Conservation (phyloP, 2,329 filamentous ascomycete species). For the Penicillium sp. region DNA sequence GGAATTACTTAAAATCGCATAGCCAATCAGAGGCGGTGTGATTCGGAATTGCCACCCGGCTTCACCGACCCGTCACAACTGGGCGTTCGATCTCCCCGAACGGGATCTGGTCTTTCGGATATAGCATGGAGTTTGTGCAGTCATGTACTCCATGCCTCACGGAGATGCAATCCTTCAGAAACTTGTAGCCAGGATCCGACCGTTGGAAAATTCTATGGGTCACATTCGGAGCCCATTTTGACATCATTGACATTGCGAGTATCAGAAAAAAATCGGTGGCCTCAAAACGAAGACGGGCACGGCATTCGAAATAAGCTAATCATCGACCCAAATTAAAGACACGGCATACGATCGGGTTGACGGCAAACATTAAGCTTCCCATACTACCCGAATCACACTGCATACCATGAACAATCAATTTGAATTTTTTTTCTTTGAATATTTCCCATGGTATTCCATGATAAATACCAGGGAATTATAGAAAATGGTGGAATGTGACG, state of each 20-base stretch:
- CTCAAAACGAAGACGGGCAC: background rate
- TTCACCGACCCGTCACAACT: background rate
- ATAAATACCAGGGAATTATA: background rate
- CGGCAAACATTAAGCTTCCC: background rate
- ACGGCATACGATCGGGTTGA: background rate
- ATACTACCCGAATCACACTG: background rate
- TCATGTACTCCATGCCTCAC: background rate
- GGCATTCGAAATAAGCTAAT: background rate
- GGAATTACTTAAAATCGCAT: background rate
- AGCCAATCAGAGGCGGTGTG: background rate
- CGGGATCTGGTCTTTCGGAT: background rate
- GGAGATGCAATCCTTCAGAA: background rate
- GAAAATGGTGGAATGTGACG: slow-evolving; percentile 1
- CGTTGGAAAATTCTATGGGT: background rate
- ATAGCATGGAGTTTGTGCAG: background rate
- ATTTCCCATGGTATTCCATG: background rate
- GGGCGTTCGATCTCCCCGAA: background rate
- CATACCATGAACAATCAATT: background rate
- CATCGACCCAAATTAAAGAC: background rate
- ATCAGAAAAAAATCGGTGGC: background rate
- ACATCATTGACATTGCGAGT: slow-evolving; percentile 6
- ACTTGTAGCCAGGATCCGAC: background rate
- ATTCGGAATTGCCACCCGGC: background rate
- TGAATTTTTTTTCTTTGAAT: background rate
- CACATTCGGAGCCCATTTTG: slow-evolving; percentile 2